phyloP scores from a whole-genome alignment of 1,284 basidiomycete species.

The Veloboletus limbatus region DNA sequence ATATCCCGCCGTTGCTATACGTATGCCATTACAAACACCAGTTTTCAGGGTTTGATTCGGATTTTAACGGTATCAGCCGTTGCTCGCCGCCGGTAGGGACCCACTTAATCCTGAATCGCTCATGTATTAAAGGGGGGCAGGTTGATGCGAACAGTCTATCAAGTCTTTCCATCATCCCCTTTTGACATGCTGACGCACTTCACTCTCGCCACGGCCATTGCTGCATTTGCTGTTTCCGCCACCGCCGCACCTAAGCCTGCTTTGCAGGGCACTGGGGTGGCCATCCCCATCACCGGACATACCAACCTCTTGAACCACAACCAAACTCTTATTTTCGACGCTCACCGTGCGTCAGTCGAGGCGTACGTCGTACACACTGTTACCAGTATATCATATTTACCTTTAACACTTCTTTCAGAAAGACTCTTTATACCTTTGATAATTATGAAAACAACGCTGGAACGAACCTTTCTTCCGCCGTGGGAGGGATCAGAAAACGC shows the following conservation, averaged over 20 bases:
- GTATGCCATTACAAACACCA: too few relatives aligned
- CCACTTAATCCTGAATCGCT: too few relatives aligned
- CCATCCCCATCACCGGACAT: constrained; percentile 17
- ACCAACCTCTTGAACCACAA: constrained; percentile 8
- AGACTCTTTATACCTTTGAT: constrained; percentile 5
- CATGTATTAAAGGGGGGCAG: not conserved
- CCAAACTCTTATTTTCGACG: constrained; percentile 9
- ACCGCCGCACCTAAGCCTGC: constrained; percentile 11
- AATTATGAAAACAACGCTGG: constrained; percentile 12
- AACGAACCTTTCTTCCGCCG: constrained; percentile 2
- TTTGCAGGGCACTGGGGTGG: not conserved
- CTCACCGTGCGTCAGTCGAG: constrained; percentile 9
- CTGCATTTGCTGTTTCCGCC: constrained; percentile 13
- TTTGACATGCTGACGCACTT: constrained; percentile 12
- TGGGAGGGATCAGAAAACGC: not conserved
- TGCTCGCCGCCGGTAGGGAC: too few relatives aligned
- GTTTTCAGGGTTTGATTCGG: too few relatives aligned
- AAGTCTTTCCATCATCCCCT: too few relatives aligned
- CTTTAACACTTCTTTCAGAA: constrained; percentile 1
- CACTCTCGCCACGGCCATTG: constrained; percentile 9
- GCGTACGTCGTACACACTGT: constrained; percentile 9
- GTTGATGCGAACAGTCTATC: too few relatives aligned
- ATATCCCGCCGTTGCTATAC: too few relatives aligned
- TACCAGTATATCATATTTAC: not conserved
- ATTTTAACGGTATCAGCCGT: too few relatives aligned